Conservation (phyloP, 495 filamentous ascomycete genomes). For the Pseudoneurospora amorphoporcata region DNA sequence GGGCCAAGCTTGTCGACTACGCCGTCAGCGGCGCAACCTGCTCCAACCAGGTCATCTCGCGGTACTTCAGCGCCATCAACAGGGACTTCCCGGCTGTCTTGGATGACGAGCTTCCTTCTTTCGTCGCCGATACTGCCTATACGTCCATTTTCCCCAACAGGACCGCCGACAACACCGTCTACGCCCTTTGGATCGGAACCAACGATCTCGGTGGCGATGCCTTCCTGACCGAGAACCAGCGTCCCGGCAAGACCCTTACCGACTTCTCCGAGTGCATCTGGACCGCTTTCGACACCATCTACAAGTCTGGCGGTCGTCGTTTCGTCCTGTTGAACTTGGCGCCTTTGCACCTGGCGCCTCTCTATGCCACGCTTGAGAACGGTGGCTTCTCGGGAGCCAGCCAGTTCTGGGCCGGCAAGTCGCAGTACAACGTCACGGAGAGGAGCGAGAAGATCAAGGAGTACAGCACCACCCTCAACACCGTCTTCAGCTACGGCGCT, state of each 20-base stretch:
- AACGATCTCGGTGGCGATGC: conserved; percentile 59
- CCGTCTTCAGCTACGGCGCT: conserved; percentile 50
- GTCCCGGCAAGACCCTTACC: conserved; percentile 44
- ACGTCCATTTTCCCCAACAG: conserved; percentile 41
- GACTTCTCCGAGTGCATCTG: conserved; percentile 59
- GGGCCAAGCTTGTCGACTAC: conserved; percentile 58
- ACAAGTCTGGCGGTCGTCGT: conserved; percentile 52
- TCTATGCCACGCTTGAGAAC: conserved; percentile 43
- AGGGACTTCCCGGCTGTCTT: conserved; percentile 49
- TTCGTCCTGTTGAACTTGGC: conserved; percentile 60
- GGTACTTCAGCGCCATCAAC: conserved; percentile 37
- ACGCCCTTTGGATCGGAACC: conserved; percentile 68
- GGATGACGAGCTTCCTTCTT: conserved; percentile 61
- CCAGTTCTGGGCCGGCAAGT: conserved; percentile 52
- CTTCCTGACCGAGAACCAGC: conserved; percentile 53
- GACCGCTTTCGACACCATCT: conserved; percentile 45
- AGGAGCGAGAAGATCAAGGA: conserved; percentile 49
- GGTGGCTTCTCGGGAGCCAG: conserved; percentile 37
- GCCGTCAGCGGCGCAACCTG: conserved; percentile 61
- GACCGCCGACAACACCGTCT: conserved; percentile 49
- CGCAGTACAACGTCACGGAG: conserved; percentile 34
- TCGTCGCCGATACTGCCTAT: conserved; percentile 47
- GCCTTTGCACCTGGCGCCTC: conserved; percentile 51
- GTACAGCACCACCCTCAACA: conserved; percentile 49
- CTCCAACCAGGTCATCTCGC: conserved; percentile 52